Evolutionary conservation across 2,329 filamentous ascomycete species (phyloP).

Genomic region (Hymenoscyphus repandus): DNA sequence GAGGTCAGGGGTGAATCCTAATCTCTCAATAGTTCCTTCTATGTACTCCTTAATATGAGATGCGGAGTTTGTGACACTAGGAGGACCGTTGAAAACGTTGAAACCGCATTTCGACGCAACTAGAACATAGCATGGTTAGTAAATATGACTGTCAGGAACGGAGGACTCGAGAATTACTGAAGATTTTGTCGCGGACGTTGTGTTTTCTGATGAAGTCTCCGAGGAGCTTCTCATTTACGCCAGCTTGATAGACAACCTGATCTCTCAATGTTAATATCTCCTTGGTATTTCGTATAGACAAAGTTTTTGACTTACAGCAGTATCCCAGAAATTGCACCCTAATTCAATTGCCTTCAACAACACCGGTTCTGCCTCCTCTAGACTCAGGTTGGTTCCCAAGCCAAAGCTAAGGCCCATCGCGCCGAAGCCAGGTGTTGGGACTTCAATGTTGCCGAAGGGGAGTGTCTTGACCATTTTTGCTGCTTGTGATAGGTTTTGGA

Average conservation of each 20-base stretch:
- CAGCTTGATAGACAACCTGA: conserved; percentile 19
- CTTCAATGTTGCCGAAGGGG: conserved; percentile 35
- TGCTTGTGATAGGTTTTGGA: no score
- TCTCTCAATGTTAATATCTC: not conserved
- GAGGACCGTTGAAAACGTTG: conserved; percentile 17
- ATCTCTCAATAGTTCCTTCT: conserved; percentile 34
- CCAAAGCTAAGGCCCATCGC: conserved; percentile 45
- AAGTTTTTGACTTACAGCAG: conserved; percentile 23
- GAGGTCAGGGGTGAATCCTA: conserved; percentile 38
- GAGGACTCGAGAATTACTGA: conserved; percentile 30
- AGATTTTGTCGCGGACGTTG: conserved; percentile 32
- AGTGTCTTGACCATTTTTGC: conserved; percentile 36
- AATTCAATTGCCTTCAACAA: conserved; percentile 44
- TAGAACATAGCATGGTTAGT: not conserved
- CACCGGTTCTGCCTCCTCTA: conserved; percentile 43
- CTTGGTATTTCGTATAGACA: not conserved
- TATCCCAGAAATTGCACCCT: conserved; percentile 39
- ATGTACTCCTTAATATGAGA: conserved; percentile 35
- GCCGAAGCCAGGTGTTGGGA: conserved; percentile 42
- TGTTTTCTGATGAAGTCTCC: conserved; percentile 42
- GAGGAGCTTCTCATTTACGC: conserved; percentile 41
- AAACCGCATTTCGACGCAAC: conserved; percentile 45
- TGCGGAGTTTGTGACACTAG: conserved; percentile 32
- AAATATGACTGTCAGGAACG: not conserved
- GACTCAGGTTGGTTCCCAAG: conserved; percentile 37